These are phyloP conservation scores for Xenoacremonium recifei DNA, from an alignment of 2,329 filamentous ascomycete species.

Conservation along the genomic window DNA sequence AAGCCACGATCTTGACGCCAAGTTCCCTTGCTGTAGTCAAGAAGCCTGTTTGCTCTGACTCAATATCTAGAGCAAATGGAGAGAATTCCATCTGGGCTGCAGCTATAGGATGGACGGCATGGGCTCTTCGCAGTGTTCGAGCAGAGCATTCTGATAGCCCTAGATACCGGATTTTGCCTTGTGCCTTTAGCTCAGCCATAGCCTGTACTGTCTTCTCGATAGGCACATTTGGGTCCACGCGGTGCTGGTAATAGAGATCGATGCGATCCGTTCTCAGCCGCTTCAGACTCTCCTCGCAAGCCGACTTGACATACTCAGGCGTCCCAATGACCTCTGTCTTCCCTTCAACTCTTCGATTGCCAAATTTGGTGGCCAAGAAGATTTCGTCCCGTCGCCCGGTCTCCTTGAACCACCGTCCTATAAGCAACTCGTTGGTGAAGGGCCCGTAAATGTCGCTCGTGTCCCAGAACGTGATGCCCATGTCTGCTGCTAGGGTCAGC, in stretches of 20 bases:
- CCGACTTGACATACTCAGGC: constrained; percentile 26
- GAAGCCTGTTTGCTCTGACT: constrained; percentile 47
- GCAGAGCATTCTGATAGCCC: constrained; percentile 54
- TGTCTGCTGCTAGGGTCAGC: constrained; percentile 48
- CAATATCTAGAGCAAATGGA: constrained; percentile 57
- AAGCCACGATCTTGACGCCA: constrained; percentile 54
- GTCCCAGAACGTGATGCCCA: constrained; percentile 54
- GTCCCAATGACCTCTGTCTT: constrained; percentile 24
- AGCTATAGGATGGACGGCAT: constrained; percentile 45
- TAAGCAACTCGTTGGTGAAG: constrained; percentile 46
- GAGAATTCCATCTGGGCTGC: constrained; percentile 56
- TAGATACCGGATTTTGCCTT: constrained; percentile 57
- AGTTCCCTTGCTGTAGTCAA: constrained; percentile 55
- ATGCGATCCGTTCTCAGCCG: constrained; percentile 50
- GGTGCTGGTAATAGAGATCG: constrained; percentile 56
- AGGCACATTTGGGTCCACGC: constrained; percentile 44
- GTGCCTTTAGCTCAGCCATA: constrained; percentile 45
- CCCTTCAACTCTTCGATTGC: constrained; percentile 21
- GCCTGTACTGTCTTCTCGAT: constrained; percentile 49
- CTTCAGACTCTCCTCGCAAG: constrained; percentile 36
- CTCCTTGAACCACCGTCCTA: constrained; percentile 52
- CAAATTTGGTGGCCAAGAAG: constrained; percentile 46
- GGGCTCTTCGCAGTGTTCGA: constrained; percentile 48
- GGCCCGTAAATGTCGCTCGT: constrained; percentile 44
- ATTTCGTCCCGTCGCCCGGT: constrained; percentile 46